Evolutionary conservation across 495 filamentous ascomycete genomes (phyloP).

Genomic region (Entonaema liquescens): DNA sequence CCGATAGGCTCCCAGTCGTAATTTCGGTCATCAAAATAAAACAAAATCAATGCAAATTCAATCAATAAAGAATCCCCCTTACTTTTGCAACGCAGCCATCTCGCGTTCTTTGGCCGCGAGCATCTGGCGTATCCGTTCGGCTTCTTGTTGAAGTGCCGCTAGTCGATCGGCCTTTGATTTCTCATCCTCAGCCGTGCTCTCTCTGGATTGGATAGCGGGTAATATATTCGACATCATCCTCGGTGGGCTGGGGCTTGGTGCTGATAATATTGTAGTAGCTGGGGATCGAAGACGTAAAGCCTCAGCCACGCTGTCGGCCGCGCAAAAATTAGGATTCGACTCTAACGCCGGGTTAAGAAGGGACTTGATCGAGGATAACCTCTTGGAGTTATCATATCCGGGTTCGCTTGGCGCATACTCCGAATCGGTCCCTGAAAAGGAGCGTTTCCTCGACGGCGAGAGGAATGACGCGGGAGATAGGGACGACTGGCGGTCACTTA

Average conservation of each 20-base stretch:
- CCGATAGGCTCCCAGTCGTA: slow-evolving; percentile 21
- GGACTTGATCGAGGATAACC: slow-evolving; percentile 80
- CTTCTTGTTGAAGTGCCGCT: slow-evolving; percentile 73
- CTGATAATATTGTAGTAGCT: slow-evolving; percentile 43
- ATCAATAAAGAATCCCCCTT: neutral
- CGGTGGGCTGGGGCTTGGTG: slow-evolving; percentile 50
- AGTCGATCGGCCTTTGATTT: slow-evolving; percentile 68
- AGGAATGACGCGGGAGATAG: slow-evolving; percentile 62
- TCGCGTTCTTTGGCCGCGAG: slow-evolving; percentile 81
- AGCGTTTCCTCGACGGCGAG: slow-evolving; percentile 69
- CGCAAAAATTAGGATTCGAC: slow-evolving; percentile 30
- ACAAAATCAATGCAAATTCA: slow-evolving; percentile 5
- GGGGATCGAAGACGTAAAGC: slow-evolving; percentile 49
- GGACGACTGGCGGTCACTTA: slow-evolving; percentile 57
- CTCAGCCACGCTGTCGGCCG: slow-evolving; percentile 38
- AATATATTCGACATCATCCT: slow-evolving; percentile 43
- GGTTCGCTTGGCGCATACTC: slow-evolving; percentile 46
- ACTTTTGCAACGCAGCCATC: slow-evolving; percentile 69
- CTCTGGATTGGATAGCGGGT: slow-evolving; percentile 48
- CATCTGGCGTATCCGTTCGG: slow-evolving; percentile 77
- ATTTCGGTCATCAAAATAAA: slow-evolving; percentile 25
- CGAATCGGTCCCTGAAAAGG: slow-evolving; percentile 65
- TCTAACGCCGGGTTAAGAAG: slow-evolving; percentile 72
- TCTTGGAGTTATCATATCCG: slow-evolving; percentile 56
- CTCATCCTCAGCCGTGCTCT: slow-evolving; percentile 61